Evolutionary conservation across 2,329 filamentous ascomycete genomes (phyloP).

Genomic region (Aspergillus eucalypticola): DNA sequence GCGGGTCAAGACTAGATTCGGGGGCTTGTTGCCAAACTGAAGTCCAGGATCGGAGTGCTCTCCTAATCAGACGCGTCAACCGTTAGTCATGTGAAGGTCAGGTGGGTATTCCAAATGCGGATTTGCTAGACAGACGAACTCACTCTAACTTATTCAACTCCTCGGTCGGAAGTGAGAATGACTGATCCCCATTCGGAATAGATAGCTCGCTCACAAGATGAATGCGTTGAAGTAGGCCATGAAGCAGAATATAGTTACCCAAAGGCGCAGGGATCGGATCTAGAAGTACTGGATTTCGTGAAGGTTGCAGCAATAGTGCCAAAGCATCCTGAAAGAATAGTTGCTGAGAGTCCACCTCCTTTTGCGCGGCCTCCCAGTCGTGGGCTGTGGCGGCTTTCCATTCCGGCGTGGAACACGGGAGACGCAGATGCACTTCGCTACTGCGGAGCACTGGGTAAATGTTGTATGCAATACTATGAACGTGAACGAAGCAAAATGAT

Average conservation of each 20-base stretch:
- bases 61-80: conserved; percentile 18
- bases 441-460: conserved; percentile 40
- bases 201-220: conserved; percentile 37
- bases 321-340: conserved; percentile 39
- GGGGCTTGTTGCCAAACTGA: conserved; percentile 39
- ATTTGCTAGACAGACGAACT: conserved; percentile 10
- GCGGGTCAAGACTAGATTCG: conserved; percentile 37
- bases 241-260: conserved; percentile 71
- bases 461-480: conserved; percentile 44
- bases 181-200: conserved; percentile 33
- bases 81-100: background rate
- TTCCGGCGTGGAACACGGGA: conserved; percentile 41
- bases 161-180: conserved; percentile 33
- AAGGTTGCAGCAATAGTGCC: conserved; percentile 33
- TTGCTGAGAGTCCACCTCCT: conserved; percentile 30
- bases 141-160: conserved; percentile 38
- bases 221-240: conserved; percentile 71
- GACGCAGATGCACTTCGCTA: conserved; percentile 38
- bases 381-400: conserved; percentile 35
- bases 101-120: background rate
- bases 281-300: conserved; percentile 28
- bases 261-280: conserved; percentile 49
- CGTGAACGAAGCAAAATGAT: conserved; percentile 41
- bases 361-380: conserved; percentile 36
- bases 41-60: conserved; percentile 38